Evolutionary conservation across 176 grass and related monocot species (phyloP).

Genomic region (Raddia distichophylla): DNA sequence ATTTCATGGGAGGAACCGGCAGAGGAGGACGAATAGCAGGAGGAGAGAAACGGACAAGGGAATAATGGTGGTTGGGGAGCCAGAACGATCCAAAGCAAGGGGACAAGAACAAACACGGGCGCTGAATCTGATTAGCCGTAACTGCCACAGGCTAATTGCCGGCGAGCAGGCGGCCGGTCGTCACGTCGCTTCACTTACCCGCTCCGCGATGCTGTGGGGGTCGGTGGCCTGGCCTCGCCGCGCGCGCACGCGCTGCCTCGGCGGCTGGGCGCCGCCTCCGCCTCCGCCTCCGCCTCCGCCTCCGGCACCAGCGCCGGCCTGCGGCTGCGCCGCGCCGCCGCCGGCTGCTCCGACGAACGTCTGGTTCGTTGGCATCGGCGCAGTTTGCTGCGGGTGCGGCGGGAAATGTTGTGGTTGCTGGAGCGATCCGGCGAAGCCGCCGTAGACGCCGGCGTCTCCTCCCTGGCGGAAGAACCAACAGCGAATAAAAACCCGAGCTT

Average conservation of each 20-base stretch:
- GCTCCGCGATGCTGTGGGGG: conserved; percentile 93
- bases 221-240: conserved; percentile 85
- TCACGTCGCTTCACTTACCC: conserved; percentile 49
- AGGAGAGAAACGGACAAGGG: conserved; percentile 40
- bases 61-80: conserved; percentile 33
- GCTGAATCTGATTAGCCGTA: conserved; percentile 44
- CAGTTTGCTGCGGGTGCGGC: conserved; percentile 50
- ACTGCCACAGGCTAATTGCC: conserved; percentile 34
- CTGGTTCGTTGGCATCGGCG: conserved; percentile 44
- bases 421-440: conserved; percentile 57
- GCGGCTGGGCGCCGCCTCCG: conserved; percentile 47
- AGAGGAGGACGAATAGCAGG: conserved; percentile 7
- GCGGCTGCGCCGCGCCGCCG: conserved; percentile 25
- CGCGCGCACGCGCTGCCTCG: conserved; percentile 68
- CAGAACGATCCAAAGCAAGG: conserved; percentile 41
- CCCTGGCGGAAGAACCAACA: conserved; percentile 41
- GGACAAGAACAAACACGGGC: conserved; percentile 36
- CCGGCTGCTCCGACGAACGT: conserved; percentile 47
- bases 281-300: conserved; percentile 35
- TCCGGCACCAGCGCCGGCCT: neutral
- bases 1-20: neutral
- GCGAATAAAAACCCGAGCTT: conserved; percentile 33
- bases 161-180: neutral
- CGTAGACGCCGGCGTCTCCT: conserved; percentile 53
- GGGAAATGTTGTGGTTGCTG: conserved; percentile 69